A percentile compares a stretch with the other conserved stretches of the same genome.
Conservation (phyloP, 345 rosid genomes). For the Ailanthus altissimus region DNA sequence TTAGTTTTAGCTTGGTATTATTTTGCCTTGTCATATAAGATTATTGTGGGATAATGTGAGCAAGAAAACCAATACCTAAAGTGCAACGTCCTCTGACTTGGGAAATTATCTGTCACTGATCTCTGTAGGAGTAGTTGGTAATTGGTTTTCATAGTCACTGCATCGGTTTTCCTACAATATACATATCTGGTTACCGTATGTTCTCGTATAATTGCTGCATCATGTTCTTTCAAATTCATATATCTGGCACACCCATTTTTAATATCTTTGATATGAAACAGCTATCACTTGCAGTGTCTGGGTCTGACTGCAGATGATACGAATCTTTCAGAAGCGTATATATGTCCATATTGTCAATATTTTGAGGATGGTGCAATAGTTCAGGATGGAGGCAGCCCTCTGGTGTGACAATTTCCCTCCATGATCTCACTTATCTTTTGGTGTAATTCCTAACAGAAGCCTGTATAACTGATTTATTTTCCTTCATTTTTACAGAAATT, state of each 20-base stretch:
- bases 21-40: slow-evolving; percentile 2
- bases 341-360: slow-evolving; percentile 52
- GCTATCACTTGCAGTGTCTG: slow-evolving; percentile 64
- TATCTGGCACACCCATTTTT: slow-evolving; percentile 10
- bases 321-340: slow-evolving; percentile 27
- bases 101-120: slow-evolving; percentile 1
- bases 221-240: background rate
- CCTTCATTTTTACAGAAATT: slow-evolving; percentile 39
- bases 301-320: slow-evolving; percentile 27
- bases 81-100: background rate
- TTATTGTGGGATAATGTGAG: slow-evolving; percentile 1
- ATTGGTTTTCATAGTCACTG: background rate
- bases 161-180: background rate
- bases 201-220: background rate
- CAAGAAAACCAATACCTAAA: background rate
- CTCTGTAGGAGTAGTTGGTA: background rate
- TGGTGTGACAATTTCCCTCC: slow-evolving; percentile 37
- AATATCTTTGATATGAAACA: slow-evolving; percentile 34
- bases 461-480: slow-evolving; percentile 22
- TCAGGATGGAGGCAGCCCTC: slow-evolving; percentile 28
- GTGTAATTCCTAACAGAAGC: slow-evolving; percentile 4
- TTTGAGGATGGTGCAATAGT: slow-evolving; percentile 28
- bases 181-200: background rate
- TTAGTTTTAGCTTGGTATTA: background rate
- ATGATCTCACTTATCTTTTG: background rate